These are phyloP conservation scores for Acacia pycnantha DNA, from an alignment of 331 rosid genomes.

Conservation along the genomic window DNA sequence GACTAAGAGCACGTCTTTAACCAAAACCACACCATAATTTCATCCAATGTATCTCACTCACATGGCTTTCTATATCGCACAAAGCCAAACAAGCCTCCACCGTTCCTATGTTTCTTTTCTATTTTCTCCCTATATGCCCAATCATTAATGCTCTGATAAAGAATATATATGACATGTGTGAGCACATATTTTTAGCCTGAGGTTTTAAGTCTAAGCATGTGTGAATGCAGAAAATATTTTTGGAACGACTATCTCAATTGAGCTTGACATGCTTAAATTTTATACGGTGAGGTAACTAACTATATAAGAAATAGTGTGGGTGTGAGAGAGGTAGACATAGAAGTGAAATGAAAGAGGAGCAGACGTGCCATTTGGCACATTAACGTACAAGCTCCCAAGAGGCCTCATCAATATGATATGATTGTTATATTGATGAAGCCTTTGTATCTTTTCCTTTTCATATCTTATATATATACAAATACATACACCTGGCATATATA, in stretches of 20 bases:
- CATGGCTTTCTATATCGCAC: neutral
- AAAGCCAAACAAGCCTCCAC: neutral
- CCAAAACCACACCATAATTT: neutral
- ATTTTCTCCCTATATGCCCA: neutral
- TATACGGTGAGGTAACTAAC: too few species aligned
- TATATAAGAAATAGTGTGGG: too few species aligned
- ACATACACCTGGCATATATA: neutral
- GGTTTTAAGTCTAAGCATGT: too few species aligned
- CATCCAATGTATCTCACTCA: neutral
- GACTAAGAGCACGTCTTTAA: neutral
- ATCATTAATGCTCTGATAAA: too few species aligned
- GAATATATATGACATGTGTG: too few species aligned
- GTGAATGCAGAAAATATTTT: too few species aligned
- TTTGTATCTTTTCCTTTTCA: neutral
- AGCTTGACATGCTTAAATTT: too few species aligned
- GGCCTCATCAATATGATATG: neutral
- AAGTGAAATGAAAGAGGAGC: too few species aligned
- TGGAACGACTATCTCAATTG: accelerated
- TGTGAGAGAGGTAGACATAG: too few species aligned
- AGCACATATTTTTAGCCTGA: too few species aligned
- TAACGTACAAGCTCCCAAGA: neutral
- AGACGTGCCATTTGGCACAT: too few species aligned
- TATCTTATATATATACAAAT: neutral
- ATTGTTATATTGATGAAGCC: neutral
- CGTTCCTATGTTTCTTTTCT: neutral